Base-by-base conservation (phyloP, 768 basidiomycete species). In the Scleroderma bovista region DNA sequence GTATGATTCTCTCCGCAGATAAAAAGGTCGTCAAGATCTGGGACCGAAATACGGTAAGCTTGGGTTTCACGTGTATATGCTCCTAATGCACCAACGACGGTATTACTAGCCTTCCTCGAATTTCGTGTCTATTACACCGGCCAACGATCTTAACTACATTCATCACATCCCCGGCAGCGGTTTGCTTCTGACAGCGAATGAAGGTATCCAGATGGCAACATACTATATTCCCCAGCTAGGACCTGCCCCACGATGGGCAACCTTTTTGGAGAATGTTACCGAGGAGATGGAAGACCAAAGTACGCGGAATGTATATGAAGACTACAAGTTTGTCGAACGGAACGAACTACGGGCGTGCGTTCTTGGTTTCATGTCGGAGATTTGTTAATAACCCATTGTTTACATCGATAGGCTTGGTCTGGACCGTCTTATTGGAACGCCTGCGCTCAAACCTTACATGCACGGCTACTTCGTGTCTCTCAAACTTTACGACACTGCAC, bases 371-470 rank as follows among this genome's bases (percentile, higher is more conserved):
- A 5, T 32, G 44, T 33, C 16, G 11, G 29, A 31, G 20, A 26
- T 46, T 22, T 47, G 24, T 32, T 10, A 23, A 22, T 29, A 16
- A 39, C 41, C 12, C 43, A 20, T 33, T 31, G 47, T 43, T 46
- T 51, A 20, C 29, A 49, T 43, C 46, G 50, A 34, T 60, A 95
- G 93, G 32, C 83, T 99, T 53, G 90, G 93, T n/a, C 70, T 99
- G 64, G 88, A 93, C 57, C 92, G 95, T 65, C 89, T 99, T 59
- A 73, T 96, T 56, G 96, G 96, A 45, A 95, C 94, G 6, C 84
- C 93, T 19, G 83, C 88, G 16, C 88, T 98, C 75, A 95, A 95
- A 68, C 96, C 96, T 4, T 99, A 98, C 71, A 97, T 99, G 95
- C 96, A 99, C 68, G 96, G 96, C 38, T 98, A 94, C 80, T 98